These are phyloP conservation scores for Raphanus raphanistrum DNA, from an alignment of 345 rosid genomes.

Conservation along the genomic window DNA sequence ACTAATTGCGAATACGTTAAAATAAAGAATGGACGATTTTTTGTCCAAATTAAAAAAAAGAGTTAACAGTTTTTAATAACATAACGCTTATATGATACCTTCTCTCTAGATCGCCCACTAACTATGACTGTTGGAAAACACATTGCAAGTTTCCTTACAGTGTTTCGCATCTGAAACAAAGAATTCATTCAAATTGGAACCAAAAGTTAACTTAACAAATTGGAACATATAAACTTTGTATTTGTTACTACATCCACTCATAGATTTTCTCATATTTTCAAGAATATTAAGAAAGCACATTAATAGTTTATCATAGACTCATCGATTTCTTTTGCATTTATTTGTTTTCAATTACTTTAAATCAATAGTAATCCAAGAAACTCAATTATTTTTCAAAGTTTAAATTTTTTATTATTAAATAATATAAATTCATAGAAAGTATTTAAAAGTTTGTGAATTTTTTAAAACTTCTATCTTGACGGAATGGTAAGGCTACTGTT, in stretches of 20 bases:
- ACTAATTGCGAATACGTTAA: not conserved
- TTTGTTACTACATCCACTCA: not conserved
- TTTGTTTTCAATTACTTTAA: too few relatives aligned
- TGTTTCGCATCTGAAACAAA: constrained; percentile 67
- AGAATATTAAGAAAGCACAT: too few relatives aligned
- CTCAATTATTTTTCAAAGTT: too few relatives aligned
- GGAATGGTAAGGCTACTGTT: not conserved
- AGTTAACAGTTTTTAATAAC: not conserved
- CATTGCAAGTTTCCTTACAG: constrained; percentile 64
- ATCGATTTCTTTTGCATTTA: not conserved
- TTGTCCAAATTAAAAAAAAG: not conserved
- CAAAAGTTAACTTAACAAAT: not conserved
- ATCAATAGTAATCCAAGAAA: not conserved
- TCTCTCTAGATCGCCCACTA: constrained; percentile 90
- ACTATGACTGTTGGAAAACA: constrained; percentile 90
- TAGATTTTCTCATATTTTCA: not conserved
- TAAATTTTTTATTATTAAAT: too few relatives aligned
- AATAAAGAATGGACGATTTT: not conserved
- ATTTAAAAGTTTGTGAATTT: not conserved
- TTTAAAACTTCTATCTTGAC: not conserved
- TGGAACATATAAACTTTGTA: not conserved
- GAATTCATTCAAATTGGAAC: not conserved
- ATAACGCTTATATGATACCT: constrained; percentile 44
- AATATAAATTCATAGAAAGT: too few relatives aligned
- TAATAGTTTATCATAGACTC: not conserved